phyloP scores from a whole-genome alignment of 208 protist genomes.

The Trypanosomatidae sp. region DNA sequence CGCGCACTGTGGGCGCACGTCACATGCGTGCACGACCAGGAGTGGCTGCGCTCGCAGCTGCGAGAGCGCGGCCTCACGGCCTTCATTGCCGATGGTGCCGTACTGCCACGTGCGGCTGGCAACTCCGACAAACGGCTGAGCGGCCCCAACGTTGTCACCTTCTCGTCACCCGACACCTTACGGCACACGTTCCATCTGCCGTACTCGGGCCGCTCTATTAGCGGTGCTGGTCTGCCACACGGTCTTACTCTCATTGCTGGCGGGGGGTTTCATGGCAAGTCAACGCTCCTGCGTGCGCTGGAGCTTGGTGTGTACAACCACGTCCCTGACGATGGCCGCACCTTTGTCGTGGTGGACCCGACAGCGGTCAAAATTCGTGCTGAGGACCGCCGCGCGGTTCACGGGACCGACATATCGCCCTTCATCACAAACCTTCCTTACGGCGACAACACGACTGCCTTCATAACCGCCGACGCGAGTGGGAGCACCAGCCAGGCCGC shows the following conservation, averaged over 20 bases:
- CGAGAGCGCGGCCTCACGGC: conserved; percentile 50
- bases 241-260: conserved; percentile 96
- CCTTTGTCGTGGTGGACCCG: conserved; percentile 83
- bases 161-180: conserved; percentile 73
- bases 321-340: conserved; percentile 90
- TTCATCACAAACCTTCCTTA: conserved; percentile 94
- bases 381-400: conserved; percentile 91
- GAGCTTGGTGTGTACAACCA: conserved; percentile 96
- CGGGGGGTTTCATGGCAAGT: conserved; percentile 96
- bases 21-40: conserved; percentile 85
- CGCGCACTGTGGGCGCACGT: conserved; percentile 66
- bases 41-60: conserved; percentile 74
- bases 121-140: conserved; percentile 81
- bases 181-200: conserved; percentile 69
- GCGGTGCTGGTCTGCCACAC: conserved; percentile 88
- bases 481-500: conserved; percentile 93
- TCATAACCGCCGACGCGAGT: conserved; percentile 82
- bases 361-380: conserved; percentile 93
- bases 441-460: conserved; percentile 61
- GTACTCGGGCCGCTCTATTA: conserved; percentile 44
- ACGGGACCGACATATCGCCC: conserved; percentile 90
- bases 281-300: conserved; percentile 91
- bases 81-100: conserved; percentile 91
- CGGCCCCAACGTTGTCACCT: conserved; percentile 52
- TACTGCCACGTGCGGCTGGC: conserved; percentile 90